Percentiles rank a stretch among this genome's conserved stretches.
These are phyloP conservation scores for Pseudovirgaria hyperparasitica DNA, from an alignment of 2,329 filamentous ascomycete species.

Conservation along the genomic window DNA sequence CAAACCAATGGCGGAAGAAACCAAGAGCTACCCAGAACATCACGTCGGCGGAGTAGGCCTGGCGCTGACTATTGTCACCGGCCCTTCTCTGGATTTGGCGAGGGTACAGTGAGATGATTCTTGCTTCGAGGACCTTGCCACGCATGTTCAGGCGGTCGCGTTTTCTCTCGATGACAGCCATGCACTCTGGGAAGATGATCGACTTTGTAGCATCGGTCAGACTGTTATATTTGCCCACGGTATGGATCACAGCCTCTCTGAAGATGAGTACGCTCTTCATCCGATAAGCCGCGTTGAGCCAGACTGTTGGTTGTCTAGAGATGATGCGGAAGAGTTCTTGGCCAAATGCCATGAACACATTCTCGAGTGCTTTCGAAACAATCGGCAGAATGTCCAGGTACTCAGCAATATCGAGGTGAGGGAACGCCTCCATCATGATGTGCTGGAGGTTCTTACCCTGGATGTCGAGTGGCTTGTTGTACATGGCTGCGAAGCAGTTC, in stretches of 20 bases:
- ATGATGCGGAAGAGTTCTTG: constrained; percentile 34
- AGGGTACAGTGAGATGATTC: constrained; percentile 14
- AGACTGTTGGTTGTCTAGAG: constrained; percentile 27
- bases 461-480: constrained; percentile 29
- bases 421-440: constrained; percentile 27
- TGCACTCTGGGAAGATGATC: constrained; percentile 10
- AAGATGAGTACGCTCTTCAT: constrained; percentile 33
- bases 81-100: constrained; percentile 14
- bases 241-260: constrained; percentile 32
- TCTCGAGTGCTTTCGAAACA: constrained; percentile 34
- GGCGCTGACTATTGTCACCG: constrained; percentile 23
- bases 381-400: constrained; percentile 30
- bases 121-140: constrained; percentile 14
- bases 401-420: constrained; percentile 33
- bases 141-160: constrained; percentile 14
- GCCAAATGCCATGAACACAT: constrained; percentile 33
- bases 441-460: constrained; percentile 25
- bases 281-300: constrained; percentile 33
- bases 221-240: constrained; percentile 28
- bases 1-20: constrained; percentile 36
- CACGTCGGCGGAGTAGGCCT: constrained; percentile 35
- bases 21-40: constrained; percentile 37
- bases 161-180: constrained; percentile 19
- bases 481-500: constrained; percentile 33
- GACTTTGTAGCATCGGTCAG: constrained; percentile 8